Percentiles rank a stretch among this genome's conserved stretches.
Evolutionary conservation across 2,329 filamentous ascomycete species (phyloP).

Genomic region (Cadophora sp.): DNA sequence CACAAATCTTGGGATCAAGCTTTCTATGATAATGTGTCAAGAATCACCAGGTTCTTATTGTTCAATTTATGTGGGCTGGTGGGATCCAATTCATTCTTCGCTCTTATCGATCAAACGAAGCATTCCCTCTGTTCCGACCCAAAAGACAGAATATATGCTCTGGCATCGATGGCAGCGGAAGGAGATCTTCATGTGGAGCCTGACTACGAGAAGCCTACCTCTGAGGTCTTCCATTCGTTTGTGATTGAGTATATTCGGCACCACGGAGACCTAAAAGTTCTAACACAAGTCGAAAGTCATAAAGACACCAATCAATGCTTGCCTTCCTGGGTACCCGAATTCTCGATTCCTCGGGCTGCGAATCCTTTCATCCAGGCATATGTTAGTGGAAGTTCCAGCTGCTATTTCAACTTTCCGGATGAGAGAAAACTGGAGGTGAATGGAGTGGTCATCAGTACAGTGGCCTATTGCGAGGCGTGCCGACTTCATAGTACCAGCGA

Average conservation of each 20-base stretch:
- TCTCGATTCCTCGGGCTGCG: background rate
- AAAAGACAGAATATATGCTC: background rate
- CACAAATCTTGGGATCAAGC: too few relatives aligned
- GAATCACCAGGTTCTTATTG: too few relatives aligned
- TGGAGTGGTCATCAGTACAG: background rate
- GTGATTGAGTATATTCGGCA: background rate
- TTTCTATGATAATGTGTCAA: too few relatives aligned
- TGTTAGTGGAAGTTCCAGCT: background rate
- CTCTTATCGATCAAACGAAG: background rate
- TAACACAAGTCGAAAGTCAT: background rate
- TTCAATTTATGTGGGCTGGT: too few relatives aligned
- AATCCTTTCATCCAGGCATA: background rate
- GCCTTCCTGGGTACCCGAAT: background rate
- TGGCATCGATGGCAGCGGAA: background rate
- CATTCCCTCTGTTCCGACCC: background rate
- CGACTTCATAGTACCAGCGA: background rate
- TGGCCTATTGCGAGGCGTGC: background rate
- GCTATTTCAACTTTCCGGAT: background rate
- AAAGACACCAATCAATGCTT: background rate
- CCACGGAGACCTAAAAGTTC: background rate
- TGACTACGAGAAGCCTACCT: background rate
- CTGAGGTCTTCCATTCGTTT: background rate
- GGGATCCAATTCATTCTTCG: too few relatives aligned
- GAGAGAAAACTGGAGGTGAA: background rate
- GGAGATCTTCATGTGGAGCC: background rate